These are phyloP conservation scores for Warburgia ugandensis DNA, from an alignment of 164 flowering plant genomes.

Conservation along the genomic window DNA sequence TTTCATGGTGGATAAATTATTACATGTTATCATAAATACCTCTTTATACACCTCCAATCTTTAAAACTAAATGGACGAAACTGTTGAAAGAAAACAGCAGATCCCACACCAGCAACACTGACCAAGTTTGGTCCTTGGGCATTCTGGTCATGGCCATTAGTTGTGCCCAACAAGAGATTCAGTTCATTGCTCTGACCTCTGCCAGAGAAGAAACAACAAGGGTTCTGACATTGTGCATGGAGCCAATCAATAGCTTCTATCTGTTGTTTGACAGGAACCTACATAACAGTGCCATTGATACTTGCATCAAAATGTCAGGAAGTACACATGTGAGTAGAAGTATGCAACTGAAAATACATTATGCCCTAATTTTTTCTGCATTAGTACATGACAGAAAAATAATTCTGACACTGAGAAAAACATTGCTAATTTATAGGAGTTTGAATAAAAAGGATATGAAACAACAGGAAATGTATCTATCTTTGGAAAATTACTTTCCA, in stretches of 20 bases:
- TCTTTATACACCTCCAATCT: constrained; percentile 80
- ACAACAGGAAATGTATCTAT: too few species aligned
- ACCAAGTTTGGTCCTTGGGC: constrained; percentile 24
- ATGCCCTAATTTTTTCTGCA: too few species aligned
- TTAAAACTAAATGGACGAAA: constrained; percentile 49
- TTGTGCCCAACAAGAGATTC: constrained; percentile 12
- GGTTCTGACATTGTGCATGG: constrained; percentile 49
- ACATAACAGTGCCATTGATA: background rate
- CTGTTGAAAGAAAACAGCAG: constrained; percentile 72
- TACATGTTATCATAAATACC: constrained; percentile 28
- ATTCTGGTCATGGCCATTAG: constrained; percentile 18
- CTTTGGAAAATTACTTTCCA: too few species aligned
- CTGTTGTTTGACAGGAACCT: constrained; percentile 75
- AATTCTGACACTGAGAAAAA: too few species aligned
- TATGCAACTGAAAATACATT: background rate
- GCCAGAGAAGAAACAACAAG: constrained; percentile 82
- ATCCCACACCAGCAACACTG: constrained; percentile 83
- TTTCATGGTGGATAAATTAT: too few species aligned
- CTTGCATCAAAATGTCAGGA: background rate
- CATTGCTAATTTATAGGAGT: too few species aligned
- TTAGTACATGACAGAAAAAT: too few species aligned
- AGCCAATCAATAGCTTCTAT: constrained; percentile 85
- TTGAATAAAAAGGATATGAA: too few species aligned
- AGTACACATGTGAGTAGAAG: background rate
- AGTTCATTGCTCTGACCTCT: constrained; percentile 19